Evolutionary conservation across 176 grass and related monocot species (phyloP), one percentile per base, ranked within the genome.

Genomic region (Poa pratensis): DNA sequence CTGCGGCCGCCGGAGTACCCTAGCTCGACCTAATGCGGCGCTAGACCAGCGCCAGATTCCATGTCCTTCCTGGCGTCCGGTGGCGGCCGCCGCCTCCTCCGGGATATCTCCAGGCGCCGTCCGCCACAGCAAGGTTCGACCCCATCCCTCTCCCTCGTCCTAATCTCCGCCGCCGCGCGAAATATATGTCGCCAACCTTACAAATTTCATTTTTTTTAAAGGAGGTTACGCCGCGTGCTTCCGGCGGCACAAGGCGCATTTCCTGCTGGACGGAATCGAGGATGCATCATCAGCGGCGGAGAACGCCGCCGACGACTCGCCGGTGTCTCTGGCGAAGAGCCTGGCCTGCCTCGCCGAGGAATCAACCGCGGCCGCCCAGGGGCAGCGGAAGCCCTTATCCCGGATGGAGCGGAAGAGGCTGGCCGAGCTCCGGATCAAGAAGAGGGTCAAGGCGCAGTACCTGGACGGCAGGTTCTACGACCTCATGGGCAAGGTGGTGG

Each of bases 261-360:
- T 81, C 45, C 84, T 86, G 72, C 72, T 93, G 32, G 87, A 88
- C 42, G 87, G 88, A 7, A 30, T 52, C 23, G 92, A 85, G 45
- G 86, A 91, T 59, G 85, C 34, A 46, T 52, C 5, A 5, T 45
- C 10, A 5, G 58, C 5, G 13, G 51, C 10, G 12, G 85, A 90
- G 78, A 73, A 39, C 46, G 35, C 37, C 2, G 74, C 2, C 16
- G 80, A 71, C 24, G 80, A 66, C 14, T 19, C 18, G 6, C 52
- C 83, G 12, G 70, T 90, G 24, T 98, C 95, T 16, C 80, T 98
- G 51, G 95, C 95, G 19, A 98, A 98, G 87, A 93, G 93, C 42
- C 82, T 98, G 60, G 95, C 93, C 20, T 90, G 69, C 18, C 93
- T 98, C 10, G 13, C 90, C 7, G 93, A 98, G 61, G 93, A 98